Evolutionary conservation across 257 asterid species (phyloP), one percentile per base, ranked within the genome.

Genomic region (Marsdenia floribunda): DNA sequence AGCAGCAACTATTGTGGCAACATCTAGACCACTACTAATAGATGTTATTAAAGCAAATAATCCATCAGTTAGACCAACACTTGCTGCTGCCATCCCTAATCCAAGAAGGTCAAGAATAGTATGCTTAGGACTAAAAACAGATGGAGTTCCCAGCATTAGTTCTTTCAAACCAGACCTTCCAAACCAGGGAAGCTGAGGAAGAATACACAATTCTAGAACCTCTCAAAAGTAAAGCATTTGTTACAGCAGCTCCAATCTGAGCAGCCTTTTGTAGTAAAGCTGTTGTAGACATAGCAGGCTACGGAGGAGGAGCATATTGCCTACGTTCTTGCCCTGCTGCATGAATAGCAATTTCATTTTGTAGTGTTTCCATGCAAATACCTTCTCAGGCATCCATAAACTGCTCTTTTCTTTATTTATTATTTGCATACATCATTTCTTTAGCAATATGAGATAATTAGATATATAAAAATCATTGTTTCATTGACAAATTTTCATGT

Each of bases 251-350:
- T 12, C 96, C 96, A 81, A 91, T 87, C 78, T 91, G 92, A 69
- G 97, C 96, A 18, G 97, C 97, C 84, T 90, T 92, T 72, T 90
- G 97, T 16, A 92, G 87, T 82, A 92, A 85, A 33, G 97, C 96
- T 12, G 97, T 92, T 46, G 97, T 96, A 2, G 97, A 90, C 84
- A 92, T 85, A 3, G 96, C 90, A 3, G 96, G 93, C 74, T 81
- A 94, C 4, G 90, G 83, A 55, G 84, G 60, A 0, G 85, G 83
- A 26, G 88, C 86, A 65, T 90, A 87, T 75, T 87, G 97, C 86
- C 93, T 74, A 2, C 85, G 87, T 26, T 88, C 96, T 81, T 86
- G 94, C 60, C 91, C 92, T 29, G 76, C 83, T 26, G 86, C n/a
- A n/a, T n/a, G n/a, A n/a, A n/a, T n/a, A n/a, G n/a, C n/a, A n/a